Conservation (phyloP, 805 yeast species). For the Wickerhamiella slavikovae region DNA sequence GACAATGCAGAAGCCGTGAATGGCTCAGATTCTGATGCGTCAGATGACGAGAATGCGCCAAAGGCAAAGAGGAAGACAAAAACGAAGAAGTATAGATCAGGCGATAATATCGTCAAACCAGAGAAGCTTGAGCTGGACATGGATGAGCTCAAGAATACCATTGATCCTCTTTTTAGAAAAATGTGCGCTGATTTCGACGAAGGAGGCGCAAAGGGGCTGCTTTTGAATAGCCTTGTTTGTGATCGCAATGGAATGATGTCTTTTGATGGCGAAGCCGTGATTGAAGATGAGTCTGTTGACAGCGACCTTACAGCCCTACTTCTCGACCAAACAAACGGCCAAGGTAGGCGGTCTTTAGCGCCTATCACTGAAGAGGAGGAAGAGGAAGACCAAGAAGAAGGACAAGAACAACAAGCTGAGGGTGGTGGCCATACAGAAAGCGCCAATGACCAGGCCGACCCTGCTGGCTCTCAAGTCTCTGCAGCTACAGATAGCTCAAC, state of each 20-base stretch:
- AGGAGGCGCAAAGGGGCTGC: slow-evolving; percentile 22
- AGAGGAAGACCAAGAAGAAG: slow-evolving; percentile 21
- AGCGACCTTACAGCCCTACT: slow-evolving; percentile 3
- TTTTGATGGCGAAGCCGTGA: slow-evolving; percentile 37
- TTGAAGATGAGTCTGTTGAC: slow-evolving; percentile 6
- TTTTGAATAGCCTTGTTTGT: slow-evolving; percentile 30
- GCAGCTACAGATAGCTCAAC: neutral
- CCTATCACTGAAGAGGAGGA: slow-evolving; percentile 6
- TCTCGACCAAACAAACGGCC: slow-evolving; percentile 2
- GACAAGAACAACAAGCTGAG: slow-evolving; percentile 16
- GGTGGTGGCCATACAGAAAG: no score
- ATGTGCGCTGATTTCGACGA: slow-evolving; percentile 27
- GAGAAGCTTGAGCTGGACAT: slow-evolving; percentile 15
- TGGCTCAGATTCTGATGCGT: slow-evolving; percentile 5
- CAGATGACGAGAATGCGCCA: slow-evolving; percentile 3
- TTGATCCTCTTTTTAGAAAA: slow-evolving; percentile 23
- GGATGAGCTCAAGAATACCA: slow-evolving; percentile 19
- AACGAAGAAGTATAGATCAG: slow-evolving; percentile 11
- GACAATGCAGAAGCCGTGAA: slow-evolving; percentile 10
- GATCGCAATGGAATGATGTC: slow-evolving; percentile 39
- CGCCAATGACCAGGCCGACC: neutral
- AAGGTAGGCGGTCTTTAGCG: no score
- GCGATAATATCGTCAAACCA: slow-evolving; percentile 15
- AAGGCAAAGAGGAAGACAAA: slow-evolving; percentile 9
- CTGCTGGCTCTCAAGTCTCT: neutral